phyloP scores from a whole-genome alignment of 495 filamentous ascomycete species.

The Xylona heveae region DNA sequence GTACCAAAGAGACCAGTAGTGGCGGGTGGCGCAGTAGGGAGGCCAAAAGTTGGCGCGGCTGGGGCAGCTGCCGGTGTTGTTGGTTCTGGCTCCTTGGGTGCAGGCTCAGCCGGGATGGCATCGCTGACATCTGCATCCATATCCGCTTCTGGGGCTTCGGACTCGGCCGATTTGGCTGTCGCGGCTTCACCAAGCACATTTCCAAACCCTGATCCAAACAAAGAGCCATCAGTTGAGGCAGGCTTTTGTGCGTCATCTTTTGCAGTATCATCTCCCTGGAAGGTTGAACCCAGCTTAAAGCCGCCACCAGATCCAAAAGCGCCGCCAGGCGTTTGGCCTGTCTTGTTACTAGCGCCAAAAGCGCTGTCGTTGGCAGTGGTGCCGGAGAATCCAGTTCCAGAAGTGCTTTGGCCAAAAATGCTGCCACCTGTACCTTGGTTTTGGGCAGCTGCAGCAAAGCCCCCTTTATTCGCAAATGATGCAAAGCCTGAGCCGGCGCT shows the following conservation, averaged over 20 bases:
- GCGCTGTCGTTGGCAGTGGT: constrained; percentile 1
- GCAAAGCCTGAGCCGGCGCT: constrained; percentile 25
- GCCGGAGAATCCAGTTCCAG: constrained; percentile 4
- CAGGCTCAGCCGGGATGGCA: constrained; percentile 5
- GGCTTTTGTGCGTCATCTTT: constrained; percentile 36
- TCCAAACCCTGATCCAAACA: constrained; percentile 37
- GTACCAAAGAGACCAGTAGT: constrained; percentile 17
- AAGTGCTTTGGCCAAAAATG: constrained; percentile 11
- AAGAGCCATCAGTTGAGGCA: constrained; percentile 17
- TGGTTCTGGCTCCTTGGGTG: constrained; percentile 1
- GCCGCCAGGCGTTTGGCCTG: constrained; percentile 1
- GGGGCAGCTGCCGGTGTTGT: constrained; percentile 14
- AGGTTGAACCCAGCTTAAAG: constrained; percentile 60
- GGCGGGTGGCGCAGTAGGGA: constrained; percentile 8
- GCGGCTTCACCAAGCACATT: constrained; percentile 22
- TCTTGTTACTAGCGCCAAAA: constrained; percentile 6
- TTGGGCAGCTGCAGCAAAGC: constrained; percentile 26
- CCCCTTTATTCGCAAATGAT: constrained; percentile 32
- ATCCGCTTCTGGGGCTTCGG: constrained; percentile 34
- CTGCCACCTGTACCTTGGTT: constrained; percentile 8
- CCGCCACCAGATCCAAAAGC: constrained; percentile 20
- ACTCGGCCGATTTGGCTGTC: constrained; percentile 18
- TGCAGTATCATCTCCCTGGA: constrained; percentile 51
- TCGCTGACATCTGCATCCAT: constrained; percentile 26
- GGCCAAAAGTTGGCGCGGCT: constrained; percentile 23